These are phyloP conservation scores for Termitomyces sp. DNA, from an alignment of 768 basidiomycete species.

Conservation along the genomic window DNA sequence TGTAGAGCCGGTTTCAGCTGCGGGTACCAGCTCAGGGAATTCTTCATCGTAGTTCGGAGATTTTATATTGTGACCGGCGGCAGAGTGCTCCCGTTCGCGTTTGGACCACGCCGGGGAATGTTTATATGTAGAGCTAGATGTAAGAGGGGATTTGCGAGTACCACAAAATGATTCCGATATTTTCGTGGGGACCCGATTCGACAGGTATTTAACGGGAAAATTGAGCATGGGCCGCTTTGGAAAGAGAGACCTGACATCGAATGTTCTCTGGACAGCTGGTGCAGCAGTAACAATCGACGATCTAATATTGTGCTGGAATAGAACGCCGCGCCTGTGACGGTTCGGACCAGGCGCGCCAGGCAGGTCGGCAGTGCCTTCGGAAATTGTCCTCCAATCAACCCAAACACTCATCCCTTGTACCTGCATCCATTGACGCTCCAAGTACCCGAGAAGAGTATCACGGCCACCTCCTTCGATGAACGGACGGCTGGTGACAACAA, in stretches of 20 bases:
- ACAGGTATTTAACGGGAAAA: too few relatives aligned
- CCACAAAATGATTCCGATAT: background rate
- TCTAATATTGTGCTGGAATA: background rate
- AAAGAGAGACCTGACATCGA: background rate
- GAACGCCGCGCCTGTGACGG: background rate
- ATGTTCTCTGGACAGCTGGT: background rate
- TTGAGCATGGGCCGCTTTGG: background rate
- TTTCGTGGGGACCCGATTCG: background rate
- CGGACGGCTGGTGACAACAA: constrained; percentile 38
- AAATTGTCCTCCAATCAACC: constrained; percentile 27
- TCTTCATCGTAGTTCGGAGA: background rate
- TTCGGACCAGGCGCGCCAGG: constrained; percentile 23
- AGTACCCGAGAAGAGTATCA: constrained; percentile 37
- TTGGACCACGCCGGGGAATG: too few relatives aligned
- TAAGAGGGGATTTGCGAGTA: background rate
- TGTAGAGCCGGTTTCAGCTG: background rate
- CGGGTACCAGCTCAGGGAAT: background rate
- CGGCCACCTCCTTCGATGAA: constrained; percentile 32
- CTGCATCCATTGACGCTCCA: constrained; percentile 24
- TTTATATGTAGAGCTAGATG: background rate
- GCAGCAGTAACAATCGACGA: background rate
- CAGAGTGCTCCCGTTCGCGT: background rate
- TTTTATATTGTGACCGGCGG: background rate
- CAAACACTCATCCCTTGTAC: constrained; percentile 17
- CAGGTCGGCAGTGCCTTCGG: constrained; percentile 22